Evolutionary conservation across 257 asterid species (phyloP).

Genomic region (Eustoma russellianum): DNA sequence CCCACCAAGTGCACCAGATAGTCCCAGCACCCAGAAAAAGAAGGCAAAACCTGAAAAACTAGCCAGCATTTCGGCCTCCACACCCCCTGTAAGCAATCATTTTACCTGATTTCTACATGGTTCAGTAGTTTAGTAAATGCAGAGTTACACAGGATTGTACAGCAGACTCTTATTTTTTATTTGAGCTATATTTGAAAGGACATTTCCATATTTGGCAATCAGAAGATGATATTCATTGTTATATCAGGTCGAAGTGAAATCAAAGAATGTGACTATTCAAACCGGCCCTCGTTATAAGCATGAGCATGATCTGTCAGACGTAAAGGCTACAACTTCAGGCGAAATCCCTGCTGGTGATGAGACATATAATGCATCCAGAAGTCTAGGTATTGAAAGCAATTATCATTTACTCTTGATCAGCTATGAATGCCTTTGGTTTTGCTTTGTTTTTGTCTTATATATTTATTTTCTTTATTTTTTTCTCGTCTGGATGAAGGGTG

Average conservation of each 20-base stretch:
- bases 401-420: background rate
- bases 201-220: slow-evolving; percentile 1
- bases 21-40: slow-evolving; percentile 24
- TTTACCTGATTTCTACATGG: background rate
- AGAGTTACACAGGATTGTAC: background rate
- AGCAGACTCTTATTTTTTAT: background rate
- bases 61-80: slow-evolving; percentile 16
- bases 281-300: slow-evolving; percentile 11
- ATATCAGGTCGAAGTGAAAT: slow-evolving; percentile 38
- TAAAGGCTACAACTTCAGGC: slow-evolving; percentile 16
- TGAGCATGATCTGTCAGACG: slow-evolving; percentile 9
- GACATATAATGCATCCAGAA: slow-evolving; percentile 12
- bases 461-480: too few species aligned
- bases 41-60: slow-evolving; percentile 24
- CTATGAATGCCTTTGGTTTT: background rate
- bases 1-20: slow-evolving; percentile 8
- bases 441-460: too few species aligned
- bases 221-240: slow-evolving; percentile 9
- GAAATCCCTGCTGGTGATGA: slow-evolving; percentile 16
- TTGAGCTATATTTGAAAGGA: background rate
- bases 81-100: slow-evolving; percentile 28
- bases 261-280: slow-evolving; percentile 11
- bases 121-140: background rate
- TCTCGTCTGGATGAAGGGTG: background rate
- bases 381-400: slow-evolving; percentile 27